A percentile compares a stretch with the other conserved stretches of the same genome.
Evolutionary conservation across 75 land plant genomes (phyloP).

Genomic region (Pinus tabuliformis): DNA sequence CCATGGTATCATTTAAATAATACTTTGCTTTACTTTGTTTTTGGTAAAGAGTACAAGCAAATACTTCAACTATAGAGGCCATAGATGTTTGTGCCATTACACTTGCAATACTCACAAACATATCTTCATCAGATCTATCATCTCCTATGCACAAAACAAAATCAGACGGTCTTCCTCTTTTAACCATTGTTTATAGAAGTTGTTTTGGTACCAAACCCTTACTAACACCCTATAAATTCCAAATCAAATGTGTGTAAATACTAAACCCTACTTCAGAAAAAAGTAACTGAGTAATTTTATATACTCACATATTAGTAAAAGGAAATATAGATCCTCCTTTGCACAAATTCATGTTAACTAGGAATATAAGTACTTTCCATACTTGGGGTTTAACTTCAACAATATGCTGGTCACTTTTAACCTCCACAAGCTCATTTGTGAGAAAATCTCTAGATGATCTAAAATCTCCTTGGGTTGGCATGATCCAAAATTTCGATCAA

Average conservation of each 20-base stretch:
- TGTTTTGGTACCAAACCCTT: conserved; percentile 68
- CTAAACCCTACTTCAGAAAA: no score
- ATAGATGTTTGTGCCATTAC: conserved; percentile 20
- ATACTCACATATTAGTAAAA: no score
- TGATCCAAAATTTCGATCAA: conserved; percentile 81
- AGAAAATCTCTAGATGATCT: conserved; percentile 81
- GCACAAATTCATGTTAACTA: background rate
- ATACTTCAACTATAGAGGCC: conserved; percentile 43
- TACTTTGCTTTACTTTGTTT: conserved; percentile 72
- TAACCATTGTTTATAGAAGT: conserved; percentile 48
- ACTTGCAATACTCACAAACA: conserved; percentile 69
- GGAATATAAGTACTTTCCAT: background rate
- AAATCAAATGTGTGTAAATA: no score
- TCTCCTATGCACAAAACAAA: conserved; percentile 85
- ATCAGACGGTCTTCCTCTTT: conserved; percentile 52
- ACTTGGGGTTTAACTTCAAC: conserved; percentile 74
- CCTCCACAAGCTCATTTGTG: conserved; percentile 60
- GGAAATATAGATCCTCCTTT: no score
- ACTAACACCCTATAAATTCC: conserved; percentile 57
- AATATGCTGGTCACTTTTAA: conserved; percentile 54
- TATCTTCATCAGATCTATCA: conserved; percentile 87
- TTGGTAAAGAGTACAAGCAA: conserved; percentile 66
- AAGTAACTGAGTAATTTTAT: no score
- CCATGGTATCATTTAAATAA: conserved; percentile 64
- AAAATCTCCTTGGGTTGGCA: conserved; percentile 76